Base-by-base conservation (phyloP, 73 alveolate genomes). In the Paramecium sexaurelia region DNA sequence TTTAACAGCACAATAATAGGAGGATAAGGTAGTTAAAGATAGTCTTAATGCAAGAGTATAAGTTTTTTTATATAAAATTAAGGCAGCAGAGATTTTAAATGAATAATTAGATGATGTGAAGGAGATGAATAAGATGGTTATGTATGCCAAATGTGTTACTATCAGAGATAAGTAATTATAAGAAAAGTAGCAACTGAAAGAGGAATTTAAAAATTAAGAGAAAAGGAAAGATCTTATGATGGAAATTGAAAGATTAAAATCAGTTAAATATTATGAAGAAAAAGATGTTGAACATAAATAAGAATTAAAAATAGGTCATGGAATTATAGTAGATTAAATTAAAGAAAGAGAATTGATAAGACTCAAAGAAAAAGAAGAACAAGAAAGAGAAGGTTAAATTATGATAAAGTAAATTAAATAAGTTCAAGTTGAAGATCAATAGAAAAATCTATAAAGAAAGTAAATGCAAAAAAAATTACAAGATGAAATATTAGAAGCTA, bases 231-330 rank as follows among this genome's bases (percentile, higher is more conserved):
- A 95, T 92, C 91, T 87, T 39, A 95, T 95, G 98, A 95, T 95
- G 98, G 98, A 95, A 95, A 92, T 95, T 15, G 98, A 95, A 92
- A 92, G 98, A 86, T 90, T 95, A 41, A 95, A 95, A 87, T 92
- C 85, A 86, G 89, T 95, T 27, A 86, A 95, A 84, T 86, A 27
- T 43, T 84, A 94, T 84, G 98, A 95, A 55, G 95, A 95, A 94
- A 43, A 88, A 40, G 96, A 95, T 55, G 61, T 94, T 85, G 36
- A 47, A 41, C 41, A 55, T 67, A 94, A 92, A 84, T 69, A 71
- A 40, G 92, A 83, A 39, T 83, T 91, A 89, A 92, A 24, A 45
- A 73, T 92, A 94, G 96, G 97, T 26, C 96, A 95, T 69, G 68
- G 71, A 29, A 85, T 90, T 9, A 92, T 95, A 6, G 90, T 93